Evolutionary conservation across 2,329 filamentous ascomycete genomes (phyloP), one percentile per base, ranked within the genome.

Genomic region (Aspergillus luchuensis): DNA sequence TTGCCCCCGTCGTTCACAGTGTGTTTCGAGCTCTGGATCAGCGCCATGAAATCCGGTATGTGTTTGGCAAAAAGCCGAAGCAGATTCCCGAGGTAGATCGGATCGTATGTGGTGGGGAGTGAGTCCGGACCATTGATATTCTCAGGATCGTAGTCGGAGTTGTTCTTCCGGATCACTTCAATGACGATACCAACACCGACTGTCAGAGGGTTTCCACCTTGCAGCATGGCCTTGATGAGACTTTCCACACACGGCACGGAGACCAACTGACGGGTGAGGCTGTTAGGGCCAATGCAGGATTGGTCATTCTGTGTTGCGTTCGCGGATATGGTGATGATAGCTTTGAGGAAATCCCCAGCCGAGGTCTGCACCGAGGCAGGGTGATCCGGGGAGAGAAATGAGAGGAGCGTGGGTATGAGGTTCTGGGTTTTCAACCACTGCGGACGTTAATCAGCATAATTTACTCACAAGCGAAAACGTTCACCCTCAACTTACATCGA

Each of bases 91-190:
- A 99, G 85, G 72, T 98, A 99, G 69, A 99, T 99, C 4, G 95
- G 95, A 71, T 99, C 95, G 55, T 90, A 88, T 66, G 87, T 90
- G 1, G 92, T 94, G 0, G 94, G 94, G 57, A 89, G 82, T 2
- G 90, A 86, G 66, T 91, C 91, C 28, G 91, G 87, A 61, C 92
- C 91, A 52, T 90, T 87, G 63, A 93, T 88, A 68, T 93, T 91
- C 68, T 98, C 95, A 0, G 95, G 89, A 69, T 99, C 95, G 74
- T 99, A 99, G 77, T 99, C 95, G 0, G 95, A 98, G 75, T 99
- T 99, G 78, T 99, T 99, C 80, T 99, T 99, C 62, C 95, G 87
- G 74, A 99, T 99, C 49, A 99, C 95, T 78, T 99, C 95, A 65
- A 99, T 99, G 36, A 99, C 87, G 71, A 98, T 97, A 19, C 95